Evolutionary conservation across 2,329 filamentous ascomycete genomes (phyloP).

Genomic region (Tolypocladium tropicale): DNA sequence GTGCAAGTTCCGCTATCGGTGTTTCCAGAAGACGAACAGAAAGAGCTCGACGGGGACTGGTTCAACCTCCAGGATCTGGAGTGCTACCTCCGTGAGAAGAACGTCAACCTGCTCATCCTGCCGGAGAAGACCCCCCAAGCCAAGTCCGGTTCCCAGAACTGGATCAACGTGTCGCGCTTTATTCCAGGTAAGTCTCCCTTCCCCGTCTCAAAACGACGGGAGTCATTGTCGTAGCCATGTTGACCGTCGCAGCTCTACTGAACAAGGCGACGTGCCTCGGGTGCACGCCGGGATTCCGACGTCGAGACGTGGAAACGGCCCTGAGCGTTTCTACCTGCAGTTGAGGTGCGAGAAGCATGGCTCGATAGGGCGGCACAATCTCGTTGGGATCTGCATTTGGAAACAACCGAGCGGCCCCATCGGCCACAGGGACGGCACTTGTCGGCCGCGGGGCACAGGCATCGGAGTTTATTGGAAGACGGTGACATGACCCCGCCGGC

Average conservation of each 20-base stretch:
- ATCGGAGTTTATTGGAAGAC: background rate
- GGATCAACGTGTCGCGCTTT: background rate
- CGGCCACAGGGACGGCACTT: background rate
- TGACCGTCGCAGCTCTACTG: slow-evolving; percentile 3
- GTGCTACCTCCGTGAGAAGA: slow-evolving; percentile 4
- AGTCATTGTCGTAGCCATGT: background rate
- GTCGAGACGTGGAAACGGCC: slow-evolving; percentile 5
- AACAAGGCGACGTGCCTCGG: slow-evolving; percentile 5
- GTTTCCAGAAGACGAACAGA: slow-evolving; percentile 4
- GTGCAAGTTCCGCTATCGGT: slow-evolving; percentile 3
- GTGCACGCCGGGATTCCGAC: slow-evolving; percentile 6
- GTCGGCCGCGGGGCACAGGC: background rate
- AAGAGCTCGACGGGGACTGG: slow-evolving; percentile 7
- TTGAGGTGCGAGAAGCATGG: background rate
- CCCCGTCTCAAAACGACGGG: background rate
- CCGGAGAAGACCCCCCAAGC: background rate
- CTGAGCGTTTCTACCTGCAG: background rate
- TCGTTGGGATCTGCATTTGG: background rate
- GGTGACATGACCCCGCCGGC: background rate
- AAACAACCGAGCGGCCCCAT: background rate
- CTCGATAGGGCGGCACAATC: background rate
- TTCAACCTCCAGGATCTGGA: slow-evolving; percentile 10
- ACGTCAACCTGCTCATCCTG: slow-evolving; percentile 1
- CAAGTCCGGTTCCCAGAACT: background rate
- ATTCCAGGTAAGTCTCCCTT: background rate